Evolutionary conservation across 345 rosid species (phyloP).

Genomic region (Populus deltoides): DNA sequence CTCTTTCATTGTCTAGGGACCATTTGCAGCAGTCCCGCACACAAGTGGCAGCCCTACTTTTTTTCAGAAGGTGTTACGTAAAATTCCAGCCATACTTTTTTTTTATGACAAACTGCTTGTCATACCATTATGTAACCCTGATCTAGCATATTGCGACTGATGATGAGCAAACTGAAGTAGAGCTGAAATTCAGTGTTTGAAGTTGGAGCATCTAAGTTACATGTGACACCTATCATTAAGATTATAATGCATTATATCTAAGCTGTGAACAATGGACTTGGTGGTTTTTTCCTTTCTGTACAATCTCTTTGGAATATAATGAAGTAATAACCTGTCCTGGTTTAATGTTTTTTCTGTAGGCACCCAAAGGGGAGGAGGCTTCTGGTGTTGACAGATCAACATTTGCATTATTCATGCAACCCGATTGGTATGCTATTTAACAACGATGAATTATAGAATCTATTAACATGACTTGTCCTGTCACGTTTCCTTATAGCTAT

Average conservation of each 20-base stretch:
- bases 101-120: not conserved
- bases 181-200: not conserved
- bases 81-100: no score
- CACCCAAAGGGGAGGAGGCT: constrained; percentile 71
- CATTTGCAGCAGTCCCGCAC: no score
- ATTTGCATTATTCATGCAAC: constrained; percentile 95
- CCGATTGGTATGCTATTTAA: constrained; percentile 63
- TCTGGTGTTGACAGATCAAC: constrained; percentile 73
- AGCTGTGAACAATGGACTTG: not conserved
- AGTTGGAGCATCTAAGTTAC: not conserved
- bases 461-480: not conserved
- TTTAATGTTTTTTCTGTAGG: constrained; percentile 39
- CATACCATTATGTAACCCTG: not conserved
- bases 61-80: no score
- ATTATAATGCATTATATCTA: not conserved
- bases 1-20: no score
- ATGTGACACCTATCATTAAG: not conserved
- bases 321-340: not conserved
- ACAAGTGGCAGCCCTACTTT: no score
- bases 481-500: not conserved
- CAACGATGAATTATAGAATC: not conserved
- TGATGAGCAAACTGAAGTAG: not conserved
- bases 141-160: not conserved
- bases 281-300: not conserved
- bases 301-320: not conserved